Evolutionary conservation across 2,329 filamentous ascomycete species (phyloP).

Genomic region (Xylaria sp.): DNA sequence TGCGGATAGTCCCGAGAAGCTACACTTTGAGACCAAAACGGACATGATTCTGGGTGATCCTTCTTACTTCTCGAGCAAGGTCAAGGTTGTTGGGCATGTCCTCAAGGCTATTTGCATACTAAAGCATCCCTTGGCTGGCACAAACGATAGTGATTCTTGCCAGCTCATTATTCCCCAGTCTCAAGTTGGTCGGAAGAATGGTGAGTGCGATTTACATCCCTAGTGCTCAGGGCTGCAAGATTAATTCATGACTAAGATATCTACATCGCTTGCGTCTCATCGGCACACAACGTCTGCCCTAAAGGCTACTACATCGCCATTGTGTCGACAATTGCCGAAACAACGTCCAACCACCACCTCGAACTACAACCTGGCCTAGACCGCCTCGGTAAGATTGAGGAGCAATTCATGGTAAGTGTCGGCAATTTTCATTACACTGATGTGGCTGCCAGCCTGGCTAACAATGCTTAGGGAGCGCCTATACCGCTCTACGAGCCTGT

Average conservation of each 20-base stretch:
- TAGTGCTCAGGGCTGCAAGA: not conserved
- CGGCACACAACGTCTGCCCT: conserved; percentile 96
- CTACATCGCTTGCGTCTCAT: conserved; percentile 95
- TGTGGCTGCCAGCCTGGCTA: conserved; percentile 17
- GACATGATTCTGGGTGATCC: conserved; percentile 97
- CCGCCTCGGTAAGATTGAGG: conserved; percentile 90
- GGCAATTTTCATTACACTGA: not conserved
- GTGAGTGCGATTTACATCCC: conserved; percentile 60
- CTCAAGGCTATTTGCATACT: conserved; percentile 97
- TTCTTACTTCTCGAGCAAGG: conserved; percentile 94
- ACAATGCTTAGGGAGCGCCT: conserved; percentile 69
- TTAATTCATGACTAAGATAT: conserved; percentile 60
- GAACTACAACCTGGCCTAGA: conserved; percentile 94
- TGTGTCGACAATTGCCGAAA: conserved; percentile 96
- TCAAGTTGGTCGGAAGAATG: conserved; percentile 95
- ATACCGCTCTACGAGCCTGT: conserved; percentile 95
- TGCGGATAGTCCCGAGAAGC: conserved; percentile 72
- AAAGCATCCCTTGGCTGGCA: conserved; percentile 92
- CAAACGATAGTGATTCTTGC: conserved; percentile 86
- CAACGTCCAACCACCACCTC: conserved; percentile 89
- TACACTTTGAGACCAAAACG: conserved; percentile 96
- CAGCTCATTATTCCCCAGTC: conserved; percentile 98
- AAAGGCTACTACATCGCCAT: conserved; percentile 99
- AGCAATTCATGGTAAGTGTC: conserved; percentile 86
- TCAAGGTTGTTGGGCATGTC: conserved; percentile 86